These are phyloP conservation scores for Scopulariopsis brevicaulis DNA, from an alignment of 2,329 filamentous ascomycete genomes.

Conservation along the genomic window DNA sequence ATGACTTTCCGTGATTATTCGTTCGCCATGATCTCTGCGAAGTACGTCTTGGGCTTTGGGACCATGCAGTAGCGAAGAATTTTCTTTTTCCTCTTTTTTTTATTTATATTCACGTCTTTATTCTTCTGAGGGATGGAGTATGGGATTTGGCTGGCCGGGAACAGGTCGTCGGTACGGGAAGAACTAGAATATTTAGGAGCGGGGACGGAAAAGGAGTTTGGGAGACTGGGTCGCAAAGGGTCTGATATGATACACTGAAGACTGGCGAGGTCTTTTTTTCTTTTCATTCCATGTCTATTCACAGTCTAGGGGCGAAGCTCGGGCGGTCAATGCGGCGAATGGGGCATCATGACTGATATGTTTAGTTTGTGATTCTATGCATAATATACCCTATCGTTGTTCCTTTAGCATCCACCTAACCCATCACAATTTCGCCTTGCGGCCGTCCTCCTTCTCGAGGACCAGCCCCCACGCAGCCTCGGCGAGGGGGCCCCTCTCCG, in stretches of 20 bases:
- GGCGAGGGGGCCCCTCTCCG: conserved; percentile 59
- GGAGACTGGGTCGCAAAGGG: neutral
- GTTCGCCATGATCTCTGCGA: neutral
- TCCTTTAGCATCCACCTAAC: neutral
- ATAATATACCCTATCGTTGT: neutral
- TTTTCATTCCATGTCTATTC: neutral
- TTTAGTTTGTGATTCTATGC: neutral
- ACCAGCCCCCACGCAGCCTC: conserved; percentile 70
- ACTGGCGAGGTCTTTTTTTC: neutral
- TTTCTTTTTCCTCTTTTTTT: neutral
- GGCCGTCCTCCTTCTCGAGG: conserved; percentile 10
- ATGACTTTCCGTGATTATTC: neutral
- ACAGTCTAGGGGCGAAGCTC: neutral
- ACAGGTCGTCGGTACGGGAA: neutral
- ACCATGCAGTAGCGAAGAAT: neutral
- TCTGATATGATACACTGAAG: neutral
- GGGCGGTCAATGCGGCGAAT: neutral
- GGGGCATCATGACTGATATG: neutral
- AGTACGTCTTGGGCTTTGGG: neutral
- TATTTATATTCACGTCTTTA: neutral
- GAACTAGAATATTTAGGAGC: neutral
- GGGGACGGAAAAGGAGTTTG: neutral
- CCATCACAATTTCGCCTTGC: conserved; percentile 1
- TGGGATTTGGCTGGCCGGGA: neutral
- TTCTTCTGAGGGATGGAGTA: neutral